Evolutionary conservation across 306 rosid genomes (phyloP), one percentile per base, ranked within the genome.

Genomic region (Mimosa pudica): DNA sequence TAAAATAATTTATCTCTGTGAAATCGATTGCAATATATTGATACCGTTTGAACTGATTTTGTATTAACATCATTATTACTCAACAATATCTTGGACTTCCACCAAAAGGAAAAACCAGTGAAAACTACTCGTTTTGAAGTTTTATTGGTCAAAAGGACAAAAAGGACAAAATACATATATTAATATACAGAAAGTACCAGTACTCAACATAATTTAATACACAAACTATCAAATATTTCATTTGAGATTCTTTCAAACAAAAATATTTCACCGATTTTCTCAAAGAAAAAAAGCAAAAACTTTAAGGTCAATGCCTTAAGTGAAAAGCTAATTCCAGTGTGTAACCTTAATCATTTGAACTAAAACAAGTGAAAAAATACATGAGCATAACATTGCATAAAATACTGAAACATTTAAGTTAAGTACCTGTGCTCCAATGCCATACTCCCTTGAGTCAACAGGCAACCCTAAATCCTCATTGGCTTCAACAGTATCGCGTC

Each of bases 401-500:
- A 71, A 72, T 70, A 20, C 66, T 55, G 46, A 70, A 70, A 38
- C 62, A 33, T 30, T 14, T 52, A 16, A 1, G 7, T 52, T 16
- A 52, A 20, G 70, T 90, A 93, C 99, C 98, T 95, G 97, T 47
- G 99, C 98, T 62, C 96, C 98, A 68, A 91, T 88, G 82, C 99
- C 99, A 75, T 95, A 95, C 77, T 95, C 98, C 5, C 99, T 94
- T 2, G 98, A 93, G 87, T 95, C 99, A 51, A 90, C 96, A 6
- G 99, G 99, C 82, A 95, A 82, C 64, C 99, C 99, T 79, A 95
- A 79, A 71, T 95, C 99, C 74, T 93, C 98, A 13, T 95, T 95
- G 75, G 99, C 99, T 87, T 95, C 98, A 6, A 95, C 99, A 0
- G 98, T 91, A 51, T 93, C 99, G 13, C 94, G 88, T 10, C 97